A percentile compares a stretch with the other conserved stretches of the same genome.
phyloP scores from a whole-genome alignment of 2,329 filamentous ascomycete genomes.

The Rhinocladiella similis region DNA sequence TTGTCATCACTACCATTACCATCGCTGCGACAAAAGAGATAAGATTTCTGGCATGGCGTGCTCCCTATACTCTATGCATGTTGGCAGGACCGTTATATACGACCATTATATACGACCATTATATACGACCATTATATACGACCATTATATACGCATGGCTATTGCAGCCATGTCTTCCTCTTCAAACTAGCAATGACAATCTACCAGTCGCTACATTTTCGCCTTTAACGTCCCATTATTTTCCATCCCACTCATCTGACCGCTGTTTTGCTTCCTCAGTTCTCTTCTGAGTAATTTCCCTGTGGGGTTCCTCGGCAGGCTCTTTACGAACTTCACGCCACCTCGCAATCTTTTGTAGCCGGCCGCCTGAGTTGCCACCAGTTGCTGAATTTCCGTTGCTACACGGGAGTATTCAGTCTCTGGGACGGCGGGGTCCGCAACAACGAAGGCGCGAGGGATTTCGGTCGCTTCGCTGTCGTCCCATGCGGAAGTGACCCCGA shows the following conservation, averaged over 20 bases:
- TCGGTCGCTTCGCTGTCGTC: slow-evolving; percentile 50
- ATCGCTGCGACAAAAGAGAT: no score
- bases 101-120: no score
- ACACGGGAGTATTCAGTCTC: slow-evolving; percentile 45
- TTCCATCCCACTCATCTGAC: slow-evolving; percentile 25
- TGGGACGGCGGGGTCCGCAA: slow-evolving; percentile 48
- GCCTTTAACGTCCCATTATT: slow-evolving; percentile 10
- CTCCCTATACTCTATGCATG: no score
- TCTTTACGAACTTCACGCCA: slow-evolving; percentile 40
- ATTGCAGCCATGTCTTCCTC: no score
- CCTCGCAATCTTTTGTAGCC: slow-evolving; percentile 47
- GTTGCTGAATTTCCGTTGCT: slow-evolving; percentile 44
- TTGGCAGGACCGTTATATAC: no score
- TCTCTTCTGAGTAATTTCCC: slow-evolving; percentile 70
- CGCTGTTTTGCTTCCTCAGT: slow-evolving; percentile 30
- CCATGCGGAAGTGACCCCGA: slow-evolving; percentile 62
- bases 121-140: no score
- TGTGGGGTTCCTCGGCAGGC: slow-evolving; percentile 70
- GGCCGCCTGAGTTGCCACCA: slow-evolving; percentile 45
- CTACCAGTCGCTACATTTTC: background rate
- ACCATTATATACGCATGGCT: no score
- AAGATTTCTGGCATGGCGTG: no score
- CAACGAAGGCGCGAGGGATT: slow-evolving; percentile 66
- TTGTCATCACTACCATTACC: no score
- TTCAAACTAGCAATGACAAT: no score